Percentiles rank a stretch among this genome's conserved stretches.
Conservation (phyloP, 768 basidiomycete species). For the Suillus placidus region DNA sequence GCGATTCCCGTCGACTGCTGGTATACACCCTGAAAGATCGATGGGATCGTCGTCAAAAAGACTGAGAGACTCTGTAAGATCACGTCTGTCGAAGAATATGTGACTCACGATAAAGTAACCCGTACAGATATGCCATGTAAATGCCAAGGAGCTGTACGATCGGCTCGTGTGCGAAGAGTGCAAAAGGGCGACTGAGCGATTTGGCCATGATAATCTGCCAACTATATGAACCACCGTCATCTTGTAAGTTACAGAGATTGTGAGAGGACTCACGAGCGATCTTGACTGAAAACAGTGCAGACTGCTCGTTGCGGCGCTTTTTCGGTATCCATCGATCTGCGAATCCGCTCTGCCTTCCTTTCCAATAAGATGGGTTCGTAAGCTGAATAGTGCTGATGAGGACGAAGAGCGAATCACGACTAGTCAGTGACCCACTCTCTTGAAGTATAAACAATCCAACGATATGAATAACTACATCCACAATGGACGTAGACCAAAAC, state of each 20-base stretch:
- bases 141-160: slow-evolving; percentile 65
- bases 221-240: slow-evolving; percentile 30
- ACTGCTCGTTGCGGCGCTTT: slow-evolving; percentile 43
- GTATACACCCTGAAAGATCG: slow-evolving; percentile 59
- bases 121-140: slow-evolving; percentile 75
- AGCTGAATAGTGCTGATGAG: slow-evolving; percentile 16
- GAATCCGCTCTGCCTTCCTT: slow-evolving; percentile 53
- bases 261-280: slow-evolving; percentile 44
- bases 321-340: slow-evolving; percentile 49
- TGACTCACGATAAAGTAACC: slow-evolving; percentile 55
- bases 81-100: not conserved
- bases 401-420: slow-evolving; percentile 19
- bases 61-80: slow-evolving; percentile 41
- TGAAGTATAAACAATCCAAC: slow-evolving; percentile 58
- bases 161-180: slow-evolving; percentile 58
- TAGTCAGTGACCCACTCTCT: slow-evolving; percentile 55
- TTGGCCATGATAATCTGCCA: slow-evolving; percentile 54
- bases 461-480: slow-evolving; percentile 55
- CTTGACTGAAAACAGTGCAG: slow-evolving; percentile 47
- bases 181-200: slow-evolving; percentile 69
- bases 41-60: slow-evolving; percentile 65
- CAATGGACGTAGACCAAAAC: slow-evolving; percentile 71
- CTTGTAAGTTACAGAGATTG: not conserved
- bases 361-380: slow-evolving; percentile 41
- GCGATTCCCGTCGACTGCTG: slow-evolving; percentile 37